Conservation (phyloP, 2,329 filamentous ascomycete species). For the Bipolaris zeicola region DNA sequence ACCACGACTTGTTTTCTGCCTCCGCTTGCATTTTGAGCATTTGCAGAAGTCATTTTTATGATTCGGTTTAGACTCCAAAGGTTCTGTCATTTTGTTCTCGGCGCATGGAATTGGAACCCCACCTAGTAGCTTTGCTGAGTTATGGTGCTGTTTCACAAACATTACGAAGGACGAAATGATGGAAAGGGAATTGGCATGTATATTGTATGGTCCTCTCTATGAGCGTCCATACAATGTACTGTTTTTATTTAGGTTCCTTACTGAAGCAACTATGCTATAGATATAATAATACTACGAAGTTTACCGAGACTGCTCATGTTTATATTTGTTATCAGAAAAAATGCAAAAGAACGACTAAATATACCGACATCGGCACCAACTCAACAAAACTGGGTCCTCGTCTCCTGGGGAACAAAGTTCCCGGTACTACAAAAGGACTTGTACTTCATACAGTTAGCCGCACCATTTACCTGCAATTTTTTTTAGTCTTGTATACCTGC, state of each 20-base stretch:
- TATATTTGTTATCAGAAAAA: not conserved
- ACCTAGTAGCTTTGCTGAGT: conserved; percentile 6
- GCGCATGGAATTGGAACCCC: conserved; percentile 20
- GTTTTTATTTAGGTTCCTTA: conserved; percentile 18
- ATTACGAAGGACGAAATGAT: conserved; percentile 23
- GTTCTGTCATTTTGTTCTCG: conserved; percentile 27
- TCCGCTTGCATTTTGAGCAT: conserved; percentile 43
- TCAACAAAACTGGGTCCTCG: not conserved
- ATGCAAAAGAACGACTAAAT: not conserved
- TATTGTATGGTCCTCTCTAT: conserved; percentile 15
- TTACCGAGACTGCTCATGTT: not conserved
- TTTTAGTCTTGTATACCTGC: no score
- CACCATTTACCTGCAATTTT: no score
- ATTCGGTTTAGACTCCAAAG: conserved; percentile 36
- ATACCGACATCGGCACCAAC: conserved; percentile 3
- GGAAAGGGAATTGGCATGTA: conserved; percentile 16
- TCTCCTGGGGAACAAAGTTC: no score
- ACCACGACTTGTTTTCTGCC: conserved; percentile 29
- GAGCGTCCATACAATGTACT: conserved; percentile 10
- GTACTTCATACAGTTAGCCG: no score
- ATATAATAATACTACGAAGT: conserved; percentile 25
- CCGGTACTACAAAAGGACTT: no score
- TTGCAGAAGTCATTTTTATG: conserved; percentile 42
- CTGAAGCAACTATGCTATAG: conserved; percentile 15
- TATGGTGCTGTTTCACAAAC: conserved; percentile 15